Evolutionary conservation across 805 yeast genomes (phyloP).

Genomic region (Candida sphagnicola): DNA sequence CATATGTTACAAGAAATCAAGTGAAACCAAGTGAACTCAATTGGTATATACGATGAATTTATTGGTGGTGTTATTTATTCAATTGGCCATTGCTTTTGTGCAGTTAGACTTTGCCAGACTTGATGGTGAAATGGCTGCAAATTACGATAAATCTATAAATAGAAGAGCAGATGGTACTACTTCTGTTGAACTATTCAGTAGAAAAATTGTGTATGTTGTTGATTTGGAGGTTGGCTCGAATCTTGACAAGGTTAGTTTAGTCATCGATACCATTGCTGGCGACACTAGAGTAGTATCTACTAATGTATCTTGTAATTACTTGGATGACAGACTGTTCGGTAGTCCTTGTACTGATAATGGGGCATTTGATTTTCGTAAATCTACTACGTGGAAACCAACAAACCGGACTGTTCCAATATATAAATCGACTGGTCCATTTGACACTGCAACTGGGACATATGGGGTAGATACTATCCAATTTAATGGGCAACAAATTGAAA

Average conservation of each 20-base stretch:
- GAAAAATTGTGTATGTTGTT: neutral
- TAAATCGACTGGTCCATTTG: slow-evolving; percentile 48
- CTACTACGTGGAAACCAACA: slow-evolving; percentile 30
- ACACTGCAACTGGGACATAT: slow-evolving; percentile 47
- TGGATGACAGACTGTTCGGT: neutral
- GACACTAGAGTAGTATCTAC: neutral
- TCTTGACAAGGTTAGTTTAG: neutral
- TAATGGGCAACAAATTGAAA: slow-evolving; percentile 8
- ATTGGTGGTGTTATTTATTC: neutral
- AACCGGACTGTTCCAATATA: slow-evolving; percentile 10
- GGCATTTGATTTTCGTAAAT: slow-evolving; percentile 27
- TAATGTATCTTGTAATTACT: neutral
- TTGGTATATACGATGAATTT: no score
- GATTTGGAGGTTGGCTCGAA: neutral
- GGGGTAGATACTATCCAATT: slow-evolving; percentile 18
- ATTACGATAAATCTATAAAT: neutral
- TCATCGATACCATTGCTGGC: neutral
- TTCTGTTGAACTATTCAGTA: neutral
- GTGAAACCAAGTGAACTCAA: no score
- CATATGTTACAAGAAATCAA: no score
- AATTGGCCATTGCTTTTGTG: neutral
- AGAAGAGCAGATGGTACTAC: neutral
- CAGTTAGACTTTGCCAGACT: neutral
- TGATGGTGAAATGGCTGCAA: neutral
- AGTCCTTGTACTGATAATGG: slow-evolving; percentile 35